Evolutionary conservation across 2,329 filamentous ascomycete genomes (phyloP).

Genomic region (Phyllosticta citrichinensis): DNA sequence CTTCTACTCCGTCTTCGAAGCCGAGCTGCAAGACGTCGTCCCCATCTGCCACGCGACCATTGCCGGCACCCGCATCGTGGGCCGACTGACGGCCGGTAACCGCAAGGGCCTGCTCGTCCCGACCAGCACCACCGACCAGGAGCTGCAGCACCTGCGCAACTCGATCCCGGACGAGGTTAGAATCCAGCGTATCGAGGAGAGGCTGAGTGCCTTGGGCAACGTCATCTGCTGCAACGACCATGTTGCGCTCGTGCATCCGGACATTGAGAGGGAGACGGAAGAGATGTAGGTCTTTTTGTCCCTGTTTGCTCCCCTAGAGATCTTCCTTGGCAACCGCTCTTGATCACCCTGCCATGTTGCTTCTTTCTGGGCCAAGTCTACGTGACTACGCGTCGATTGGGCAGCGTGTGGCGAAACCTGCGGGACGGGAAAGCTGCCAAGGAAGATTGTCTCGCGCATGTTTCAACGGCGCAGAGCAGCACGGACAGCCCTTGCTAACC

Average conservation of each 20-base stretch:
- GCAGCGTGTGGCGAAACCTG: neutral
- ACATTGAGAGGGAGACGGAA: constrained; percentile 94
- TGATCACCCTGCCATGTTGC: neutral
- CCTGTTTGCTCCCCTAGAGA: neutral
- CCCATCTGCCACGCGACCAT: constrained; percentile 96
- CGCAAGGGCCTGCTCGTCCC: constrained; percentile 93
- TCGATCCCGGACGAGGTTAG: constrained; percentile 83
- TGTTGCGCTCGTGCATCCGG: constrained; percentile 90
- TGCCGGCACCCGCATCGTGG: constrained; percentile 90
- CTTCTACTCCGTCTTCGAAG: constrained; percentile 98
- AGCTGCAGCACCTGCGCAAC: constrained; percentile 94
- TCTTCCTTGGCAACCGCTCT: neutral
- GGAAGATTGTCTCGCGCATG: neutral
- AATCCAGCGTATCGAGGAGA: constrained; percentile 96
- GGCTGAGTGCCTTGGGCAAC: constrained; percentile 88
- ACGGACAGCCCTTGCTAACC: neutral
- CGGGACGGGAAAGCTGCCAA: neutral
- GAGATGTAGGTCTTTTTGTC: constrained; percentile 54
- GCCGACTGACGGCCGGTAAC: constrained; percentile 91
- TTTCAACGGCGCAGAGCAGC: constrained; percentile 5
- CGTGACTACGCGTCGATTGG: neutral
- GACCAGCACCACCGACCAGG: constrained; percentile 93
- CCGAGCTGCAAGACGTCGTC: constrained; percentile 93
- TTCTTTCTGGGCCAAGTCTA: neutral
- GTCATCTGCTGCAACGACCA: constrained; percentile 96